Evolutionary conservation across 768 basidiomycete genomes (phyloP).

Genomic region (Candolleomyces eurysporus): DNA sequence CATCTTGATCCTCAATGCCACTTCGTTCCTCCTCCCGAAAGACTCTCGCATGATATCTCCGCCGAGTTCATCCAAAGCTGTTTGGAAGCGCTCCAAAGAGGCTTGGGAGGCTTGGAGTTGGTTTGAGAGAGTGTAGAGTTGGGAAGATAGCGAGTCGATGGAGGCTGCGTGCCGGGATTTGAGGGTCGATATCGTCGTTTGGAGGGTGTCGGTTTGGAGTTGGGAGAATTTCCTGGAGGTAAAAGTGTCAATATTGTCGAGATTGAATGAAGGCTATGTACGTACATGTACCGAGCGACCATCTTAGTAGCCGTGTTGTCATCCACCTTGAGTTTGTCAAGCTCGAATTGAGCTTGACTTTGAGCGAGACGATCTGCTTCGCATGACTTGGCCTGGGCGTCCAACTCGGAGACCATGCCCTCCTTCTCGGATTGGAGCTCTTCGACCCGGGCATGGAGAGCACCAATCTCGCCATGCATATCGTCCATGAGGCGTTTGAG

Average conservation of each 20-base stretch:
- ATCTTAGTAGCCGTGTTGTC: constrained; percentile 78
- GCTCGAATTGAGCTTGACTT: constrained; percentile 43
- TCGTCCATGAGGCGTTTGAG: constrained; percentile 49
- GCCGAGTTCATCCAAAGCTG: constrained; percentile 65
- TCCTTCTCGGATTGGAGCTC: constrained; percentile 45
- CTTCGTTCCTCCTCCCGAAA: constrained; percentile 71
- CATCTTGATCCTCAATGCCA: constrained; percentile 60
- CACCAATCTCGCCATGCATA: constrained; percentile 47
- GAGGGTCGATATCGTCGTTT: constrained; percentile 55
- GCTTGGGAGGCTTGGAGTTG: constrained; percentile 42
- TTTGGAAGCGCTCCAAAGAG: constrained; percentile 49
- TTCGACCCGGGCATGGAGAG: constrained; percentile 41
- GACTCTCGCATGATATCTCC: constrained; percentile 69
- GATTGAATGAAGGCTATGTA: neutral
- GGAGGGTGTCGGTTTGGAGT: constrained; percentile 63
- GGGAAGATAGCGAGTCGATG: constrained; percentile 51
- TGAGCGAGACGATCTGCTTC: constrained; percentile 45
- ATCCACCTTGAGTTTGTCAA: constrained; percentile 57
- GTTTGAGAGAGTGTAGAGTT: constrained; percentile 43
- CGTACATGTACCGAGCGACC: constrained; percentile 81
- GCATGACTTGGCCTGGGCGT: constrained; percentile 43
- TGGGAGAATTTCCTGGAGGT: constrained; percentile 78
- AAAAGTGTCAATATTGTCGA: neutral
- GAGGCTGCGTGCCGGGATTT: constrained; percentile 65
- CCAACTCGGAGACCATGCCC: constrained; percentile 36